phyloP scores from a whole-genome alignment of 305 asterid species.

The Rubia peregrina region DNA sequence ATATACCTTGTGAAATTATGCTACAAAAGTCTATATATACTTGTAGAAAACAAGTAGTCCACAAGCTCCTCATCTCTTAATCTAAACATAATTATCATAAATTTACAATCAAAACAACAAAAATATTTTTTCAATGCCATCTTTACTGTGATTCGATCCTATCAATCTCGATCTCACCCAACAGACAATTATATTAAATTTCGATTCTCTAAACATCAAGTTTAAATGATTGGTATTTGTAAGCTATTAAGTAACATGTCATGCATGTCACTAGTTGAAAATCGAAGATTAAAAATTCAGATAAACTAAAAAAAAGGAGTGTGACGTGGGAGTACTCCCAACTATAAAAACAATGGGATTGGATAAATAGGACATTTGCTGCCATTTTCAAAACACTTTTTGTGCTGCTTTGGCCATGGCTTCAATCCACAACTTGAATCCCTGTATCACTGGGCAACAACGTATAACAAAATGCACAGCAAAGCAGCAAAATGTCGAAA shows the following conservation, averaged over 20 bases:
- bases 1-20: too few relatives aligned
- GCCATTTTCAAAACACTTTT: neutral
- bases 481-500: constrained; percentile 7
- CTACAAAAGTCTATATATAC: too few relatives aligned
- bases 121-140: too few relatives aligned
- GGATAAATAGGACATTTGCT: neutral
- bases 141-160: too few relatives aligned
- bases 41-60: too few relatives aligned
- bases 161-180: too few relatives aligned
- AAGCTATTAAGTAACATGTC: neutral
- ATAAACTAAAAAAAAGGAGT: neutral
- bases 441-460: constrained; percentile 7
- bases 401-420: constrained; percentile 21
- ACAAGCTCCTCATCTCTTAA: too few relatives aligned
- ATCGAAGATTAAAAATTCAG: neutral
- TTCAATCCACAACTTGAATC: constrained; percentile 19
- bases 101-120: too few relatives aligned
- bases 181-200: too few relatives aligned
- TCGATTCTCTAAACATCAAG: too few relatives aligned
- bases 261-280: neutral
- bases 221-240: too few relatives aligned
- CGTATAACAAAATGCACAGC: neutral
- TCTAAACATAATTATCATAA: too few relatives aligned
- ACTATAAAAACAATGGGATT: constrained; percentile 8
- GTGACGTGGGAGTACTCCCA: constrained; percentile 9